phyloP scores from a whole-genome alignment of 2,329 filamentous ascomycete species.

The Apiospora malaysiana region DNA sequence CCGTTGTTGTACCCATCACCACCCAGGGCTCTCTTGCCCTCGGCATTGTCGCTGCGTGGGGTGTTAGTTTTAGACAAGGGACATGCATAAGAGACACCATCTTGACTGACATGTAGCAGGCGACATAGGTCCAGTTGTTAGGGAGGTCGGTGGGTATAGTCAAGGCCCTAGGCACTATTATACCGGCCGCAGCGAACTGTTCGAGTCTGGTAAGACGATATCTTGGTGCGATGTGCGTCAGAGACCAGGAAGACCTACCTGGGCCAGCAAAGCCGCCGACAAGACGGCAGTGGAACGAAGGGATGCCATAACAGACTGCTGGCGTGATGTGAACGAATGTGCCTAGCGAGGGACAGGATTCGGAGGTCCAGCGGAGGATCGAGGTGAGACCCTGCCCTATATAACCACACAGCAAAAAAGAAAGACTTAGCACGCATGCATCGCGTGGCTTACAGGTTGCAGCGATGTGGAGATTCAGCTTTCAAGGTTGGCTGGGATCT shows the following conservation, averaged over 20 bases:
- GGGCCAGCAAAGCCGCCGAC: constrained; percentile 7
- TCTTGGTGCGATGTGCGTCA: not conserved
- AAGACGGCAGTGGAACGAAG: constrained; percentile 12
- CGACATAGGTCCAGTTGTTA: constrained; percentile 27
- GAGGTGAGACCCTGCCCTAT: not conserved
- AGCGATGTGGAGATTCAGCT: not conserved
- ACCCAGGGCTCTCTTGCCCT: constrained; percentile 19
- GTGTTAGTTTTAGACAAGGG: not conserved
- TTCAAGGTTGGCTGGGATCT: not conserved
- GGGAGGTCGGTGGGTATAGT: constrained; percentile 24
- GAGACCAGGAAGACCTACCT: not conserved
- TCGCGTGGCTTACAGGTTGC: not conserved
- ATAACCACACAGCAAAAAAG: not conserved
- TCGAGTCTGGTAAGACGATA: not conserved
- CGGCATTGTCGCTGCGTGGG: constrained; percentile 22
- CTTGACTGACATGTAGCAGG: constrained; percentile 26
- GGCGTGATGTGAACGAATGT: not conserved
- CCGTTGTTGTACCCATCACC: constrained; percentile 23
- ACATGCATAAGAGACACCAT: not conserved
- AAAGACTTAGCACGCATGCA: not conserved
- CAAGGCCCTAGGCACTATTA: constrained; percentile 23
- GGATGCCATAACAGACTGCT: constrained; percentile 17
- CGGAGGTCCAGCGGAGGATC: not conserved
- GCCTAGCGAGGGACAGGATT: constrained; percentile 1
- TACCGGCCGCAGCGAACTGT: constrained; percentile 20